Evolutionary conservation across 164 flowering plant genomes (phyloP).

Genomic region (Nymphaea thermarum): DNA sequence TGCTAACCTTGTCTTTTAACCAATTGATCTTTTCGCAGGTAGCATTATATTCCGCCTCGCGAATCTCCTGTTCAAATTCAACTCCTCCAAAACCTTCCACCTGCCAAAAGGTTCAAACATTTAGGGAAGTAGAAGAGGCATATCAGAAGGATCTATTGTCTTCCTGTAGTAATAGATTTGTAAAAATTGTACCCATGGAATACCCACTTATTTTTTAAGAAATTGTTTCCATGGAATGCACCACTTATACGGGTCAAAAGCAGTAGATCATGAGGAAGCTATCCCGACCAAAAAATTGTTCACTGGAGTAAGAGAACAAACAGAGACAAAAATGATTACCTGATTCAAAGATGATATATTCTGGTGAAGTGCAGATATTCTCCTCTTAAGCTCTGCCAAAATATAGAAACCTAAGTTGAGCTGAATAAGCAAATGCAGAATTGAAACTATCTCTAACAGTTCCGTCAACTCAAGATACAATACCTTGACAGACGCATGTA

Average conservation of each 20-base stretch:
- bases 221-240: too few species aligned
- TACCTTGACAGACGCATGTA: too few species aligned
- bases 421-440: not conserved
- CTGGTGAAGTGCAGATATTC: conserved; percentile 30
- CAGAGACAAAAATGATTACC: conserved; percentile 25
- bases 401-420: not conserved
- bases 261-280: not conserved
- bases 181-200: too few species aligned
- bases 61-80: conserved; percentile 63
- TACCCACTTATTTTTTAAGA: too few species aligned
- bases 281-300: not conserved
- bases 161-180: not conserved
- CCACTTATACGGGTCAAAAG: not conserved
- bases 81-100: conserved; percentile 47
- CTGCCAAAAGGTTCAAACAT: conserved; percentile 20
- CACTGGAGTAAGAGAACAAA: not conserved
- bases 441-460: too few species aligned
- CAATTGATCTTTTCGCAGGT: conserved; percentile 50
- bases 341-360: conserved; percentile 26
- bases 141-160: not conserved
- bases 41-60: conserved; percentile 61
- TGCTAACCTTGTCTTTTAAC: conserved; percentile 64
- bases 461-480: too few species aligned
- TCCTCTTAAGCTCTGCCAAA: conserved; percentile 54
- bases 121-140: not conserved